These are phyloP conservation scores for Chrysanthemum seticuspe DNA, from an alignment of 129 eudicot species.

Conservation along the genomic window DNA sequence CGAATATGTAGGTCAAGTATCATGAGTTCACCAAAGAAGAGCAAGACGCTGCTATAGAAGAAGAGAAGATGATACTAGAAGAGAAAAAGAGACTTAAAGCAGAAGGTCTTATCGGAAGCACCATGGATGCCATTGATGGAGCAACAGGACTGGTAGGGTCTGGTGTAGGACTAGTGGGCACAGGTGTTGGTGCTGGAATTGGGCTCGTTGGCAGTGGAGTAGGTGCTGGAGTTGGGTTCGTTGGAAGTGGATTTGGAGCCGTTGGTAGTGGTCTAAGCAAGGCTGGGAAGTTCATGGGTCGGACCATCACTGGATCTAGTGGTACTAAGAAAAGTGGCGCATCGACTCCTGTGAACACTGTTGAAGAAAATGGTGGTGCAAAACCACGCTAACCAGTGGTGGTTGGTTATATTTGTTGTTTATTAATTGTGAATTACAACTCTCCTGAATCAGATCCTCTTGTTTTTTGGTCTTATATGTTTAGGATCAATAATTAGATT, in stretches of 20 bases:
- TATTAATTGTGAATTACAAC: constrained; percentile 20
- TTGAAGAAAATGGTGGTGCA: constrained; percentile 56
- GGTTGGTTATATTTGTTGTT: constrained; percentile 17
- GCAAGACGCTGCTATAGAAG: constrained; percentile 87
- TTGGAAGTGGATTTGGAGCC: constrained; percentile 70
- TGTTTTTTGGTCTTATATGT: constrained; percentile 16
- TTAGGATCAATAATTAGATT: constrained; percentile 25
- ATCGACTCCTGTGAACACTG: constrained; percentile 61
- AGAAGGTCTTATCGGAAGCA: constrained; percentile 85
- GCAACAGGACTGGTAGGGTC: constrained; percentile 65
- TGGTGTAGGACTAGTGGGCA: constrained; percentile 48
- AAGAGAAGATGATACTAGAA: constrained; percentile 77
- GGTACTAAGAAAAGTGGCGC: constrained; percentile 52
- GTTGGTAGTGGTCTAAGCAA: constrained; percentile 81
- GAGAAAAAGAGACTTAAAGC: constrained; percentile 85
- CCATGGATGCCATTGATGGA: constrained; percentile 94
- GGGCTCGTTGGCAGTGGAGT: constrained; percentile 62
- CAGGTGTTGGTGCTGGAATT: constrained; percentile 37
- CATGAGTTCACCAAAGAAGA: constrained; percentile 86
- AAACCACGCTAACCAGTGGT: constrained; percentile 33
- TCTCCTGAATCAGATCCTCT: constrained; percentile 20
- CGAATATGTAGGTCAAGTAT: constrained; percentile 54
- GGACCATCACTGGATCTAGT: constrained; percentile 74
- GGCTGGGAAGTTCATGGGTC: constrained; percentile 96
- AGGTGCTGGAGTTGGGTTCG: constrained; percentile 74